A percentile compares a stretch with the other conserved stretches of the same genome.
phyloP scores from a whole-genome alignment of 2,329 filamentous ascomycete genomes.

The Hymenoscyphus infarciens region DNA sequence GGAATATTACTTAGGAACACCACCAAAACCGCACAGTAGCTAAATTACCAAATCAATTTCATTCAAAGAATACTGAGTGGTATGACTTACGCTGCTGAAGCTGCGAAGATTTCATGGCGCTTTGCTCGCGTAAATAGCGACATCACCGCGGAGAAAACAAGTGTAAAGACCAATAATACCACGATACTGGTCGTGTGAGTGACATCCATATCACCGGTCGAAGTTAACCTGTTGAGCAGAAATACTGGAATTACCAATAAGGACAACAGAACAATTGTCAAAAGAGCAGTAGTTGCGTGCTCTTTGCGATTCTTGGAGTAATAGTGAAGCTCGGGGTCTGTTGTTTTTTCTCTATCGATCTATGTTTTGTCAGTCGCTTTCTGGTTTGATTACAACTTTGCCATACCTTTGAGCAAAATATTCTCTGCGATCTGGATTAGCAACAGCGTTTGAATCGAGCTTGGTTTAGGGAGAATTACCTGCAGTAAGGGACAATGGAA shows the following conservation, averaged over 20 bases:
- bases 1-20: slow-evolving; percentile 19
- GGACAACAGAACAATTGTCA: slow-evolving; percentile 6
- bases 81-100: slow-evolving; percentile 24
- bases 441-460: no score
- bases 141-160: slow-evolving; percentile 20
- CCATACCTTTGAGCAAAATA: slow-evolving; percentile 9
- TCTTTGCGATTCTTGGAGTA: slow-evolving; percentile 13
- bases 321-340: slow-evolving; percentile 10
- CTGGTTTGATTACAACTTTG: not conserved
- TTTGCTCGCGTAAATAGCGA: slow-evolving; percentile 25
- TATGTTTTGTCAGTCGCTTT: not conserved
- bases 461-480: not conserved
- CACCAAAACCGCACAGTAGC: slow-evolving; percentile 27
- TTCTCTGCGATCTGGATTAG: not conserved
- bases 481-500: slow-evolving; percentile 10
- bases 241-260: slow-evolving; percentile 14
- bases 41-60: slow-evolving; percentile 3
- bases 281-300: slow-evolving; percentile 2
- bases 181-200: slow-evolving; percentile 13
- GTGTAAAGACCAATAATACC: slow-evolving; percentile 22
- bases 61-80: not conserved
- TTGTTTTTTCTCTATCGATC: slow-evolving; percentile 4
- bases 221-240: slow-evolving; percentile 7
- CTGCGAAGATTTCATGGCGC: slow-evolving; percentile 25
- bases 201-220: not conserved